Conservation (phyloP, 176 grass and related monocot genomes). For the barley (Hordeum vulgare) region MorexV3_pseudomolecules_assembly NC_058524.1:55262208-55262707, state of each 20-base stretch:
- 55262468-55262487: neutral
- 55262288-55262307: neutral
- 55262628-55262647: slow-evolving; percentile 21
- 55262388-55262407: slow-evolving; percentile 10
- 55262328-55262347: neutral
- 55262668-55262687: neutral
- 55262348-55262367: slow-evolving; percentile 24
- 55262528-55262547: neutral
- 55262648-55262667: neutral
- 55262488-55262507: neutral
- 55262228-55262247: slow-evolving; percentile 14
- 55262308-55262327: slow-evolving; percentile 18
- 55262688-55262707: slow-evolving; percentile 11
- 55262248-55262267: slow-evolving; percentile 16
- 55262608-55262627: slow-evolving; percentile 15
- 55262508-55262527: slow-evolving; percentile 4
- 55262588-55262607: slow-evolving; percentile 2
- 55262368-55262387: slow-evolving; percentile 4
- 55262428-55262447: neutral
- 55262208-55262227: neutral
- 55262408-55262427: slow-evolving; percentile 8
- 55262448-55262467: slow-evolving; percentile 16
- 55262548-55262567: slow-evolving; percentile 12
- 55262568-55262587: slow-evolving; percentile 16
- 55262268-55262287: slow-evolving; percentile 2